These are phyloP conservation scores for Chalciporus chontae DNA, from an alignment of 768 basidiomycete genomes.

Conservation along the genomic window DNA sequence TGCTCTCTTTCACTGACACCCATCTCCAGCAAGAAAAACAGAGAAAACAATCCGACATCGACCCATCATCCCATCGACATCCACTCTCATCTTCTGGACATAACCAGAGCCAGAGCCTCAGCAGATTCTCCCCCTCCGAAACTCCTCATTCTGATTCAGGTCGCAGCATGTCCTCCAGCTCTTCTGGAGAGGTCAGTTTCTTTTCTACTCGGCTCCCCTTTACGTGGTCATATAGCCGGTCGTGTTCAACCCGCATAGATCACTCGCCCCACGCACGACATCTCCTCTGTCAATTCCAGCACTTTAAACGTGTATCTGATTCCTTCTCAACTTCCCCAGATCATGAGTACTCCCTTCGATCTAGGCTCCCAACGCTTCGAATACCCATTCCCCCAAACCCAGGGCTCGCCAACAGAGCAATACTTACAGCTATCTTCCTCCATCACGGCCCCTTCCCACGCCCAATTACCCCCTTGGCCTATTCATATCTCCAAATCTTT, in stretches of 20 bases:
- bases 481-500: conserved; percentile 29
- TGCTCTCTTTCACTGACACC: conserved; percentile 19
- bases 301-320: not conserved
- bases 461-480: conserved; percentile 25
- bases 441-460: conserved; percentile 21
- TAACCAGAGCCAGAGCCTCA: not conserved
- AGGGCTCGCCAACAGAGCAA: conserved; percentile 27
- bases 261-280: not conserved
- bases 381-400: conserved; percentile 30
- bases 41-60: conserved; percentile 1
- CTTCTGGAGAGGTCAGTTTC: conserved; percentile 30
- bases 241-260: conserved; percentile 4
- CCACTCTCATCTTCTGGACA: not conserved
- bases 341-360: conserved; percentile 33
- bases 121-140: conserved; percentile 5
- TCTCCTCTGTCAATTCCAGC: not conserved
- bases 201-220: conserved; percentile 2
- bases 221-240: conserved; percentile 9
- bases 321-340: conserved; percentile 14
- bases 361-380: conserved; percentile 32
- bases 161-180: conserved; percentile 28
- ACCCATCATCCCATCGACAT: not conserved
- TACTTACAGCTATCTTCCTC: conserved; percentile 24
- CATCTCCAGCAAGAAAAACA: conserved; percentile 1
- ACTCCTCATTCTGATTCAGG: conserved; percentile 30